A percentile compares a stretch with the other conserved stretches of the same genome.
Evolutionary conservation across 306 rosid species (phyloP).

Genomic region (Glycyrrhiza uralensis): DNA sequence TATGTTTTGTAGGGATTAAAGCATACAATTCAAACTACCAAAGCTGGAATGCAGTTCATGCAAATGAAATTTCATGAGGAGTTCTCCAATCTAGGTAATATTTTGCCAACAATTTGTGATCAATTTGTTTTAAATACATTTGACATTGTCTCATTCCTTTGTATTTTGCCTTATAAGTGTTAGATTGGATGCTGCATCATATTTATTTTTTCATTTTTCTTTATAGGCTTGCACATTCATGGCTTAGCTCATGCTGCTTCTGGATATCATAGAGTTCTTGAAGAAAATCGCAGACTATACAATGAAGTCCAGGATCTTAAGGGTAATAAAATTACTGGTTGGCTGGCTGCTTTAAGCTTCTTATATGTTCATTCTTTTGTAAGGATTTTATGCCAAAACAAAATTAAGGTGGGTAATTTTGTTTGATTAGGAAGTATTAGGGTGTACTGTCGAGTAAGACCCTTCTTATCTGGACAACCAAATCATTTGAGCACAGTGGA

Average conservation of each 20-base stretch:
- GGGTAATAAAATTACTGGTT: constrained; percentile 48
- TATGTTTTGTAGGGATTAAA: constrained; percentile 57
- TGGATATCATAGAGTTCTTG: constrained; percentile 89
- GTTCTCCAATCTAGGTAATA: constrained; percentile 74
- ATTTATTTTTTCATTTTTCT: constrained; percentile 22
- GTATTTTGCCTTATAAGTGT: neutral
- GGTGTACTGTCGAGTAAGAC: constrained; percentile 96
- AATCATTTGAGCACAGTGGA: constrained; percentile 64
- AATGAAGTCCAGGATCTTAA: constrained; percentile 96
- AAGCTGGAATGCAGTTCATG: constrained; percentile 85
- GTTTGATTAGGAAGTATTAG: constrained; percentile 81
- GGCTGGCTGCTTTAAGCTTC: constrained; percentile 2
- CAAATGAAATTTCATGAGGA: constrained; percentile 85
- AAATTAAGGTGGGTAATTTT: constrained; percentile 16
- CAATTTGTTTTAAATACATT: neutral
- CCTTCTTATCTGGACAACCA: constrained; percentile 65
- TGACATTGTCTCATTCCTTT: neutral
- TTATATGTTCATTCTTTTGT: neutral
- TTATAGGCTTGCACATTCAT: constrained; percentile 66
- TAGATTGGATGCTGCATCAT: neutral
- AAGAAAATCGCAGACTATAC: constrained; percentile 89
- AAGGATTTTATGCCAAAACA: neutral
- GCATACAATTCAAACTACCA: constrained; percentile 62
- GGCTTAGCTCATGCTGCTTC: constrained; percentile 91
- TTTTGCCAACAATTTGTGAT: neutral